Conservation (phyloP, 73 alveolate species). For the Paramecium sexaurelia region DNA sequence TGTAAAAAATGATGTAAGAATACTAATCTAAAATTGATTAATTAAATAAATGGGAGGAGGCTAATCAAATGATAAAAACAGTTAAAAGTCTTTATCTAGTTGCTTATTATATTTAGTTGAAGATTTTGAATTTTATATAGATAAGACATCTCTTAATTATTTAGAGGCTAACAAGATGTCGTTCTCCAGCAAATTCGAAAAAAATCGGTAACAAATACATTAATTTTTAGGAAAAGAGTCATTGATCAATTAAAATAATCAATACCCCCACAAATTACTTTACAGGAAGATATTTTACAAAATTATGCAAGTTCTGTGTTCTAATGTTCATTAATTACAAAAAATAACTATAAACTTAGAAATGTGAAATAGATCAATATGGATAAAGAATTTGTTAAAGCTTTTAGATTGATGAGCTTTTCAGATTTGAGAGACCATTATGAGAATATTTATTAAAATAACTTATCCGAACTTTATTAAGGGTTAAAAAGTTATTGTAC, state of each 20-base stretch:
- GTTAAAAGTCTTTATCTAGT: background rate
- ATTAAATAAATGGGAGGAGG: slow-evolving; percentile 14
- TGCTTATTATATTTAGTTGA: background rate
- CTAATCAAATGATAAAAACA: background rate
- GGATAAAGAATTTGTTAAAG: background rate
- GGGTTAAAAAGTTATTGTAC: background rate
- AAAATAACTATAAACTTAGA: background rate
- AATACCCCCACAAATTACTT: background rate
- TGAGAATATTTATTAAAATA: background rate
- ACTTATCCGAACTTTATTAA: background rate
- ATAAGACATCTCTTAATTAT: background rate
- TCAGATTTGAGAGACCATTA: background rate
- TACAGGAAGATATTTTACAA: background rate
- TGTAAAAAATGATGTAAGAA: background rate
- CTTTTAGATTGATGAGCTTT: background rate
- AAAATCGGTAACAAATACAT: background rate
- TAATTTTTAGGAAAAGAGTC: background rate
- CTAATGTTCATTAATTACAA: background rate
- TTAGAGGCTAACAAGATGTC: background rate
- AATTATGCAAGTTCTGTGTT: background rate
- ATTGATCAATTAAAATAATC: background rate
- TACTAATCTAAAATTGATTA: background rate
- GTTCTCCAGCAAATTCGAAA: background rate
- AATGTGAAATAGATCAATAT: background rate
- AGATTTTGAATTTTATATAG: background rate